Percentiles rank a stretch among this genome's conserved stretches.
Conservation (phyloP, 352 stramenopile genomes). For the Phytophthora pluvialis region DNA sequence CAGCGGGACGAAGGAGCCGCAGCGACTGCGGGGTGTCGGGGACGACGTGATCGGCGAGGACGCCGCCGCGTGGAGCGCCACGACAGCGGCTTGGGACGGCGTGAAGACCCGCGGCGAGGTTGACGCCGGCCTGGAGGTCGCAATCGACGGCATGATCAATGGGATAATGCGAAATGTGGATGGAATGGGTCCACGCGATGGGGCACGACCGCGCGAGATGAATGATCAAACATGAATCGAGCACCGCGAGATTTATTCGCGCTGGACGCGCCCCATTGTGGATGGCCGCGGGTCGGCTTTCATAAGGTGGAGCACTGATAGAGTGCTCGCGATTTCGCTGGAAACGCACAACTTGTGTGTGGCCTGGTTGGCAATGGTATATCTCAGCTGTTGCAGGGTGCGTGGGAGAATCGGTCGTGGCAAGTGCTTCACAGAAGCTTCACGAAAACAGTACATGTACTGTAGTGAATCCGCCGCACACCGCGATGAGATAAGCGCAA, state of each 20-base stretch:
- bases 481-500: no score
- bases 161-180: slow-evolving; percentile 2
- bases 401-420: no score
- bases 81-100: slow-evolving; percentile 25
- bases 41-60: slow-evolving; percentile 5
- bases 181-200: slow-evolving; percentile 1
- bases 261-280: not conserved
- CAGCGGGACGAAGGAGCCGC: slow-evolving; percentile 28
- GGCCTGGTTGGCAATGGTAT: no score
- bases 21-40: slow-evolving; percentile 13
- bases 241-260: not conserved
- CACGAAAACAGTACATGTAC: no score
- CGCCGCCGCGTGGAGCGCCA: slow-evolving; percentile 16
- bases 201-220: slow-evolving; percentile 2
- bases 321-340: not conserved
- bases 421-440: no score
- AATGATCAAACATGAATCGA: not conserved
- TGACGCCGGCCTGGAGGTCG: not conserved
- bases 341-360: no score
- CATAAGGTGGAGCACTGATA: not conserved
- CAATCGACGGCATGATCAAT: slow-evolving; percentile 11
- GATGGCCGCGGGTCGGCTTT: not conserved
- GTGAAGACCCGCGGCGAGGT: slow-evolving; percentile 24
- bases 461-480: no score
- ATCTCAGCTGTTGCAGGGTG: no score